Evolutionary conservation across 345 rosid species (phyloP), one percentile per base, ranked within the genome.

Genomic region (Populus euphratica): DNA sequence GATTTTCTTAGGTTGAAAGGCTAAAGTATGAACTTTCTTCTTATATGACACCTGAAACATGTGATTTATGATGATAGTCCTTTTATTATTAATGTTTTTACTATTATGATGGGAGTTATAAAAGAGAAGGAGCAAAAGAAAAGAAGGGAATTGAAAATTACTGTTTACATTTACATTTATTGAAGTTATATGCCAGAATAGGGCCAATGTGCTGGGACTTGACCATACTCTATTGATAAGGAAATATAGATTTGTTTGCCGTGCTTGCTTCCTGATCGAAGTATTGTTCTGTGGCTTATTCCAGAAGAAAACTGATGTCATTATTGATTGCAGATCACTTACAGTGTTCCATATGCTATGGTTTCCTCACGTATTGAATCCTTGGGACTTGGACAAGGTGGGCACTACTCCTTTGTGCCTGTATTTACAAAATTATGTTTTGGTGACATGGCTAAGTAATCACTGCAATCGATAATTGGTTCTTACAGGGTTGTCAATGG

Each of bases 301-400:
- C 52, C 50, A 49, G 62, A 6, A 61, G 69, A 78, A 78, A 25
- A 77, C 69, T 82, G 66, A 80, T 79, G 70, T 79, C 68, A 77
- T 50, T 73, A 23, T 56, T 80, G 16, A 61, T 82, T 64, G 86
- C 94, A 96, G 98, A 89, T 93, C 64, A 93, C 98, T 50, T 96
- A 94, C 74, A 92, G 98, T 56, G 92, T 93, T 76, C 98, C 99
- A 70, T 94, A 96, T 83, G 99, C 99, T 6, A 85, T 96, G 87
- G 85, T 96, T 81, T 89, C 98, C 41, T 82, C 89, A 49, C 93
- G 97, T 70, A 93, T 91, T 31, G 99, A 92, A 80, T 76, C 97
- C 70, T 79, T 93, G 80, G 98, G 98, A 33, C 95, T 96, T 79
- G 99, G 99, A 44, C 99, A 96, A 91, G 98, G 98, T 96, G 70